Conservation (phyloP, 495 filamentous ascomycete genomes). For the Penicillium herquei region DNA sequence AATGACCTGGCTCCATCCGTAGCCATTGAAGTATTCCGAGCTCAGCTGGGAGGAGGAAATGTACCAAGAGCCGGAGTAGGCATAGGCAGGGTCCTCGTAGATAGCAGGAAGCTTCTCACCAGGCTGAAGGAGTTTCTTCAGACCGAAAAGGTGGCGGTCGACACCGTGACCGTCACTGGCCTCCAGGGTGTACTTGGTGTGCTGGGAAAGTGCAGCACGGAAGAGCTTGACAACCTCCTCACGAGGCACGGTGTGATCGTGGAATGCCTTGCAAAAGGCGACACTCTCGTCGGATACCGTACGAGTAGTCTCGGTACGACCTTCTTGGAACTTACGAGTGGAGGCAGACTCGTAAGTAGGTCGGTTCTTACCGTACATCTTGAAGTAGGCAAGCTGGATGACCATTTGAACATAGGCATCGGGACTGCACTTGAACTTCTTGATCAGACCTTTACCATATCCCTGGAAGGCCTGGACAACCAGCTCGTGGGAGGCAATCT, state of each 20-base stretch:
- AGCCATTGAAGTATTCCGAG: constrained; percentile 97
- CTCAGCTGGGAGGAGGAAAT: constrained; percentile 85
- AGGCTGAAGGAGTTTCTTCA: constrained; percentile 85
- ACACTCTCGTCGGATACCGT: constrained; percentile 88
- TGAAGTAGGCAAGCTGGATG: constrained; percentile 98
- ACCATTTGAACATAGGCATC: constrained; percentile 98
- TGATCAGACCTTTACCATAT: constrained; percentile 98
- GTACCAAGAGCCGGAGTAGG: constrained; percentile 86
- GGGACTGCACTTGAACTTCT: constrained; percentile 98
- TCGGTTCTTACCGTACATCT: constrained; percentile 98
- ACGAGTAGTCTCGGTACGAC: constrained; percentile 95
- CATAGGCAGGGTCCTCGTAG: constrained; percentile 82
- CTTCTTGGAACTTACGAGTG: constrained; percentile 90
- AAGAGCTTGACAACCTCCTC: constrained; percentile 70
- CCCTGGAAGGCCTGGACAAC: constrained; percentile 92
- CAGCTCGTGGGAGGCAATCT: constrained; percentile 86
- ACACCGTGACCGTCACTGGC: constrained; percentile 91
- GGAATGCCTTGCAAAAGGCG: constrained; percentile 86
- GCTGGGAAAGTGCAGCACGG: constrained; percentile 74
- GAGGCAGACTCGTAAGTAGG: constrained; percentile 98
- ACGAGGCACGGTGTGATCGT: constrained; percentile 57
- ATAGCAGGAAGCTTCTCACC: constrained; percentile 80
- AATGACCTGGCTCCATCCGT: constrained; percentile 98
- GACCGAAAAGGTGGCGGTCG: constrained; percentile 92
- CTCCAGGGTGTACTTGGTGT: constrained; percentile 85